Evolutionary conservation across 345 rosid genomes (phyloP).

Genomic region (Salix suchowensis): DNA sequence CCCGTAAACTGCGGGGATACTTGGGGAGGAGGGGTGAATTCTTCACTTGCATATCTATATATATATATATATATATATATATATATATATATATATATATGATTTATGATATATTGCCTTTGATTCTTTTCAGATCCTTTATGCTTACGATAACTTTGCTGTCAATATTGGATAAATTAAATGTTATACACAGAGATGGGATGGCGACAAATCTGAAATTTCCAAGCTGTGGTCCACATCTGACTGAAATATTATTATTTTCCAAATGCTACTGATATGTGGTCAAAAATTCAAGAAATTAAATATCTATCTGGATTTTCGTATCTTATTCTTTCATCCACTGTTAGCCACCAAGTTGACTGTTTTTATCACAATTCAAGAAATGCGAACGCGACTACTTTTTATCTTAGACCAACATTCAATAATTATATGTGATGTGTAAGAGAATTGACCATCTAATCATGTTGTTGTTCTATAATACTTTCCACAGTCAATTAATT

Average conservation of each 20-base stretch:
- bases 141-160: not conserved
- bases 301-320: not conserved
- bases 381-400: too few relatives aligned
- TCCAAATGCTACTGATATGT: too few relatives aligned
- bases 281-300: too few relatives aligned
- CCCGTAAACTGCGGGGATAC: slow-evolving; percentile 39
- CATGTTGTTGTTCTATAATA: too few relatives aligned
- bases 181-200: too few relatives aligned
- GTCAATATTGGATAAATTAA: not conserved
- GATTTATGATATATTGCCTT: slow-evolving; percentile 8
- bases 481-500: too few relatives aligned
- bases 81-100: not conserved
- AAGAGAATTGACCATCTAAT: too few relatives aligned
- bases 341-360: not conserved
- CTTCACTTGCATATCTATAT: slow-evolving; percentile 18
- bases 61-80: too few relatives aligned
- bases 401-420: too few relatives aligned
- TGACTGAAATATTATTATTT: not conserved
- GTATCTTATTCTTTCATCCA: not conserved
- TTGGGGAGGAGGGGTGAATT: slow-evolving; percentile 25
- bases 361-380: too few relatives aligned
- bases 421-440: too few relatives aligned
- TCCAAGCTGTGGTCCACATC: not conserved
- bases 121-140: slow-evolving; percentile 21
- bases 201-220: not conserved